Percentiles rank a stretch among this genome's conserved stretches.
Evolutionary conservation across 345 rosid species (phyloP).

Genomic region (Excoecaria cochinchinensis): DNA sequence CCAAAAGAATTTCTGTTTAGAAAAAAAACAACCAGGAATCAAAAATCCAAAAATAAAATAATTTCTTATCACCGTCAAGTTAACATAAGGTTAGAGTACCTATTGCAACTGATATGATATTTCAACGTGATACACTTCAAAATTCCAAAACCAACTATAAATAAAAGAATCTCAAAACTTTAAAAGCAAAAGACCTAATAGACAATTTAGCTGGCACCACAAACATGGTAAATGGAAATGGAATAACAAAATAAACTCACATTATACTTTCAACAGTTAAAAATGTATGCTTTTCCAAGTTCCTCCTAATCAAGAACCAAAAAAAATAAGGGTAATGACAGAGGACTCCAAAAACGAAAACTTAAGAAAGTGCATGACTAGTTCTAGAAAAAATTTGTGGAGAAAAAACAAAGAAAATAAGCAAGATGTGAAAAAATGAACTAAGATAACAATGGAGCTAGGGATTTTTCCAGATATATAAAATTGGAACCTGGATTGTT

Average conservation of each 20-base stretch:
- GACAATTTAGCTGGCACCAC: not conserved
- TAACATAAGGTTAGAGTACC: not conserved
- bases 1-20: slow-evolving; percentile 13
- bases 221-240: not conserved
- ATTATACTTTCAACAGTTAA: not conserved
- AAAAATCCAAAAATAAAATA: not conserved
- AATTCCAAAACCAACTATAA: not conserved
- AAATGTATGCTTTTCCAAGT: not conserved
- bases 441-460: not conserved
- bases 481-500: not conserved
- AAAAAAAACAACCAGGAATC: not conserved
- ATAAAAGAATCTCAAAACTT: not conserved
- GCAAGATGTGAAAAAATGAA: not conserved
- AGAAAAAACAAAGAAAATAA: not conserved
- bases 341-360: not conserved
- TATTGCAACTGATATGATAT: not conserved
- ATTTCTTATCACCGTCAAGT: not conserved
- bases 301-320: not conserved
- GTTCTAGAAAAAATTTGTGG: not conserved
- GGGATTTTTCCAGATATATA: too few relatives aligned
- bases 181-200: not conserved
- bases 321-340: not conserved
- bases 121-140: not conserved
- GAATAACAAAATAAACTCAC: not conserved
- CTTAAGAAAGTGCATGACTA: not conserved